Evolutionary conservation across 176 grass and related monocot genomes (phyloP), one percentile per base, ranked within the genome.

Genomic region (Alloteropsis semialata): DNA sequence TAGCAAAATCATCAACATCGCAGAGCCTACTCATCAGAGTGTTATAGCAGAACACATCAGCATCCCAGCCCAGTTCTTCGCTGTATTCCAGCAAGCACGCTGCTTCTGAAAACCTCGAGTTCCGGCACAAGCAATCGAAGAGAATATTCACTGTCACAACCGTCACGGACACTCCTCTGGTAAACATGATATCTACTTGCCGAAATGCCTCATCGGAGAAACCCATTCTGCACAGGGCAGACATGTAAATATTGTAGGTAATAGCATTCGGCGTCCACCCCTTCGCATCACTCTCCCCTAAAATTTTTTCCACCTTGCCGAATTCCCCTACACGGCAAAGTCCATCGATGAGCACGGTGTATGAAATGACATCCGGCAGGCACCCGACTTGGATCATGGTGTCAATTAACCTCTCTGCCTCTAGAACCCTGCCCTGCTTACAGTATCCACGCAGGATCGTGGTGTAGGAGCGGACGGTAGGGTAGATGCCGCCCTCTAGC

Each of bases 211-310:
- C 85, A 24, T 87, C 87, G 39, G 75, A 53, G 25, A 66, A 75
- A 3, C 89, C 87, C 76, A 78, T 82, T 75, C 82, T 88, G 46
- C 91, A 94, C 58, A 94, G 39, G 24, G 74, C 89, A 84, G 89
- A 87, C 87, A 92, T 94, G 75, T 97, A 97, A 39, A 97, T 87
- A 72, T 88, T 94, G 54, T 92, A 97, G 11, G 85, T 94, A 44
- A 97, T 64, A 64, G 71, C 46, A 88, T 92, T 97, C 7, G 91
- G 94, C 59, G 71, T 82, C 91, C 91, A 97, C 14, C 79, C 74
- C 18, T 83, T 88, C 19, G 11, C 51, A 30, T 88, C 69, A 83
- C 89, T 91, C 70, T 87, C 89, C 48, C 32, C 72, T 67, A 94
- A 65, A 27, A 94, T 75, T 83, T 25, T 72, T 37, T 97, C 84